A percentile compares a stretch with the other conserved stretches of the same genome.
Evolutionary conservation across 345 rosid species (phyloP).

Genomic region (Excoecaria agallocha): DNA sequence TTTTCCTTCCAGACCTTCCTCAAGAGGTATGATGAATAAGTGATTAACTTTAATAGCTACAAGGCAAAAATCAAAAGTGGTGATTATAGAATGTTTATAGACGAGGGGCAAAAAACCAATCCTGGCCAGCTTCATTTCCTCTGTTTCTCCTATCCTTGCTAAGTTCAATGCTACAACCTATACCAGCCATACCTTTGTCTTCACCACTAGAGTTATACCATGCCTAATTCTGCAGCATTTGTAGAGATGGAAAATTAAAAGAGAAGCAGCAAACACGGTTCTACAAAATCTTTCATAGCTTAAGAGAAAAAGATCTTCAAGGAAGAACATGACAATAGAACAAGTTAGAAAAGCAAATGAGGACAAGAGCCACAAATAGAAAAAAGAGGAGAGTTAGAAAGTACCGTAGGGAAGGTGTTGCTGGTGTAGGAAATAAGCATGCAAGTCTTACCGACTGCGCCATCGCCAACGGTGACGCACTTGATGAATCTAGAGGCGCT

Average conservation of each 20-base stretch:
- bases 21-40: neutral
- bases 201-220: neutral
- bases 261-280: neutral
- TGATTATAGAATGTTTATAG: too few relatives aligned
- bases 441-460: constrained; percentile 87
- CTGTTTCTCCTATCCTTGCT: neutral
- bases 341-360: neutral
- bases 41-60: neutral
- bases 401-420: constrained; percentile 88
- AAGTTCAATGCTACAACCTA: neutral
- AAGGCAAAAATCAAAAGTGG: neutral
- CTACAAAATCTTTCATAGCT: neutral
- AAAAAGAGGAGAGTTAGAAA: neutral
- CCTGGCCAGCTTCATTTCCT: neutral
- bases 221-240: neutral
- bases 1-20: neutral
- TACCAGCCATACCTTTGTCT: neutral
- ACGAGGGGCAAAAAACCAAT: neutral
- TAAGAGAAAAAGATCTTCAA: neutral
- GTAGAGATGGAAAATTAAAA: neutral
- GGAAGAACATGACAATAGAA: neutral
- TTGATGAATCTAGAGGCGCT: constrained; percentile 83
- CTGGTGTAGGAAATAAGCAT: constrained; percentile 86
- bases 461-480: constrained; percentile 90
- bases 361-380: neutral